These are phyloP conservation scores for Schizonepeta tenuifolia DNA, from an alignment of 257 asterid species.

Conservation along the genomic window DNA sequence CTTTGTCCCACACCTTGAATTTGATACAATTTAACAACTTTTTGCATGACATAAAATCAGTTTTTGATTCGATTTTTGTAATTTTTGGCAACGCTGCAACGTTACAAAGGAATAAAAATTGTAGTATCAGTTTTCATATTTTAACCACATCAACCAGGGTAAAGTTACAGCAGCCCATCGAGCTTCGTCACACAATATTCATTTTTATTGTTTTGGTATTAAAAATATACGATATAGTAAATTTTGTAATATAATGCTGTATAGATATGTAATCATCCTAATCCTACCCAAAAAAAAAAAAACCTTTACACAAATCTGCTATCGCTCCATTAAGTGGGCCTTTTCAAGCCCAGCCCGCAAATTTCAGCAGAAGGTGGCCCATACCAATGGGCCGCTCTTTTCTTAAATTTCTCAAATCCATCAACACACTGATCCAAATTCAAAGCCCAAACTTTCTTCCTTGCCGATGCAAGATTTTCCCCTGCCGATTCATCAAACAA, in stretches of 20 bases:
- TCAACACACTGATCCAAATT: constrained; percentile 54
- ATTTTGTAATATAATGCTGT: constrained; percentile 8
- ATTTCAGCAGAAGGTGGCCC: constrained; percentile 64
- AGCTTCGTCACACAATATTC: not conserved
- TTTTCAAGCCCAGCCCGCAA: constrained; percentile 58
- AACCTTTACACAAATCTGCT: not conserved
- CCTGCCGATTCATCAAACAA: constrained; percentile 65
- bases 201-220: not conserved
- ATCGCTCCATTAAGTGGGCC: constrained; percentile 26
- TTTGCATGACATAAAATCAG: too few species aligned
- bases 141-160: too few species aligned
- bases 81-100: too few species aligned
- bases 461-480: constrained; percentile 44
- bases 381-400: constrained; percentile 57
- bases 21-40: too few species aligned
- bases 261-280: constrained; percentile 1
- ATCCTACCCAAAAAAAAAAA: not conserved
- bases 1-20: too few species aligned
- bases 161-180: not conserved
- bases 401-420: constrained; percentile 60
- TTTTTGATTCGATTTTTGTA: too few species aligned
- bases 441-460: constrained; percentile 52
- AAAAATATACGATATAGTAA: not conserved
- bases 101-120: too few species aligned
- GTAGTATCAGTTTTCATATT: too few species aligned